These are phyloP conservation scores for Boletus pseudo-olivaceus DNA, from an alignment of 768 basidiomycete species.

Conservation along the genomic window DNA sequence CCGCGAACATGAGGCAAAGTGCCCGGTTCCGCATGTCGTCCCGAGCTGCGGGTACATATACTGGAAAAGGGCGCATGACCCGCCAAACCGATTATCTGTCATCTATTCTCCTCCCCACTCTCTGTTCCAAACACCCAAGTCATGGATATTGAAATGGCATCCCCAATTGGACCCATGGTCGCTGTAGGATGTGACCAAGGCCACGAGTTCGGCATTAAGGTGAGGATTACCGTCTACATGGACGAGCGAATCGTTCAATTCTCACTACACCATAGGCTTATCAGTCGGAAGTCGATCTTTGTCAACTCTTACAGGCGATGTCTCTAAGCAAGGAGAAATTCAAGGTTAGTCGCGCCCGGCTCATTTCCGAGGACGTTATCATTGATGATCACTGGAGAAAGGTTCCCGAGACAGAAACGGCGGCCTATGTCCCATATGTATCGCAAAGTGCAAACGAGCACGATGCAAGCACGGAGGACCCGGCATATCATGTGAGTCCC, in stretches of 20 bases:
- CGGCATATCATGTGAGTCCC: conserved; percentile 39
- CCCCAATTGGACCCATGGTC: conserved; percentile 29
- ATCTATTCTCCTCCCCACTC: background rate
- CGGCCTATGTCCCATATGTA: conserved; percentile 25
- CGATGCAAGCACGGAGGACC: conserved; percentile 46
- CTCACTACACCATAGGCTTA: conserved; percentile 18
- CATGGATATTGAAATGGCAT: conserved; percentile 34
- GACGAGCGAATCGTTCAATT: background rate
- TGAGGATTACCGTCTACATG: conserved; percentile 9
- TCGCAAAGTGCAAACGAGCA: conserved; percentile 35
- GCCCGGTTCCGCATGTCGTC: conserved; percentile 25
- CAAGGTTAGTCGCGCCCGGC: conserved; percentile 26
- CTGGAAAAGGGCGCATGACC: conserved; percentile 9
- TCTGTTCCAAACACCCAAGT: background rate
- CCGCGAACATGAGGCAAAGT: conserved; percentile 29
- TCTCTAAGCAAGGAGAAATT: conserved; percentile 37
- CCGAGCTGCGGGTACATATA: conserved; percentile 25
- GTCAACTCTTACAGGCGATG: conserved; percentile 50
- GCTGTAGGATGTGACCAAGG: conserved; percentile 18
- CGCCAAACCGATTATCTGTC: conserved; percentile 16
- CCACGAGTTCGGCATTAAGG: conserved; percentile 19
- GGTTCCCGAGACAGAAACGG: conserved; percentile 22
- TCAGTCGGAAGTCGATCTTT: conserved; percentile 44
- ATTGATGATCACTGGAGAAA: conserved; percentile 32
- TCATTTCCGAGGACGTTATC: background rate